Evolutionary conservation across 768 basidiomycete species (phyloP), one percentile per base, ranked within the genome.

Genomic region (Tricholoma bakamatsutake): DNA sequence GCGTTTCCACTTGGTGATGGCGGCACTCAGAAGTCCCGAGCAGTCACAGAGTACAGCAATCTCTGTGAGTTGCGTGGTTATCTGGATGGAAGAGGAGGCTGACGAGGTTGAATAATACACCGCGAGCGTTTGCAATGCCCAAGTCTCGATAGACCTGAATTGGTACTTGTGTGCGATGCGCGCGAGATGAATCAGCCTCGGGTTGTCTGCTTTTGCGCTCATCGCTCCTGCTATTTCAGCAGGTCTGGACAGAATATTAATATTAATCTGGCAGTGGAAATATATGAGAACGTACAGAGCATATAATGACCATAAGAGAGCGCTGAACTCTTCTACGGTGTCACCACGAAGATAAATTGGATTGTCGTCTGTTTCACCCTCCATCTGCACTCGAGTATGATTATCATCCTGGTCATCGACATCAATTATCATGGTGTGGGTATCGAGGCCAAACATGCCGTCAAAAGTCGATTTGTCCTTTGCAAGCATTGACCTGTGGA

Each of bases 161-260:
- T 80, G 76, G 62, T 83, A 83, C 55, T 82, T 83, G 68, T 83
- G 79, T 2, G 81, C 74, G 57, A 82, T 76, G 13, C 76, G 76
- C 18, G 78, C 74, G 53, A 80, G 76, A 55, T 76, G 70, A 43
- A 76, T 71, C 48, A 82, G 64, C 56, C 72, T 77, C 12, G 70
- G 62, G 54, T 71, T 71, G 57, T 76, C 74, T 33, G 71, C 70
- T 35, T 76, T 71, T 30, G 66, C 59, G 11, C 73, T 62, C 67
- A 73, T 73, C 4, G 74, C 73, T 12, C 68, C 59, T 54, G 73
- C 72, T 31, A 79, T 64, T 43, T 80, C 78, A 12, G 72, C 72
- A 3, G 80, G 80, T 39, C 79, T 80, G 59, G 42, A 21, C 6
- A 12, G 40, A 48, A 35, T 15, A 17, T 28, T 50, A 34, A 54